Conservation (phyloP, 352 stramenopile genomes). For the Phytophthora pisi region DNA sequence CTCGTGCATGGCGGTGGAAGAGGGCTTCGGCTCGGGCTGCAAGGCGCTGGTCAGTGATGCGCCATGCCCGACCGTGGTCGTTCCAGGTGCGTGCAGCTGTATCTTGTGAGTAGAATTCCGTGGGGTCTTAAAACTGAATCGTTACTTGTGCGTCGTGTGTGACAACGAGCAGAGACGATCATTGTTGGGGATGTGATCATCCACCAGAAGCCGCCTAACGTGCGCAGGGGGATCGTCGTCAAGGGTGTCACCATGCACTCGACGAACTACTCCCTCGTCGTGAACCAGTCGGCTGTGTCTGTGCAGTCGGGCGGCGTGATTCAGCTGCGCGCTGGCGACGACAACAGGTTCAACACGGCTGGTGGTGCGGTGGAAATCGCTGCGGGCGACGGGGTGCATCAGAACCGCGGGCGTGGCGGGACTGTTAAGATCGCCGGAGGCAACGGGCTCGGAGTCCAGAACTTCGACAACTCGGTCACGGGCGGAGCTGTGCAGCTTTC, state of each 20-base stretch:
- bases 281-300: slow-evolving; percentile 46
- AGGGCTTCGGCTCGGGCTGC: slow-evolving; percentile 84
- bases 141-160: slow-evolving; percentile 10
- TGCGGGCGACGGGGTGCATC: slow-evolving; percentile 74
- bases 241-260: slow-evolving; percentile 42
- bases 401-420: slow-evolving; percentile 82
- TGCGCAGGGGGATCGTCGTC: slow-evolving; percentile 45
- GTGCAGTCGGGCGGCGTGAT: slow-evolving; percentile 62
- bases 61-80: slow-evolving; percentile 82
- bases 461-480: slow-evolving; percentile 75
- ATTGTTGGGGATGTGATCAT: slow-evolving; percentile 63
- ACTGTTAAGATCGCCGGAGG: slow-evolving; percentile 74
- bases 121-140: neutral
- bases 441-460: slow-evolving; percentile 63
- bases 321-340: slow-evolving; percentile 61
- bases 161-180: slow-evolving; percentile 50
- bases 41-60: slow-evolving; percentile 81
- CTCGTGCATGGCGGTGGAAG: slow-evolving; percentile 85
- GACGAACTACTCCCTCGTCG: slow-evolving; percentile 42
- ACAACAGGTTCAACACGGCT: slow-evolving; percentile 73
- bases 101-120: neutral
- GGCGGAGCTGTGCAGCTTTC: slow-evolving; percentile 73
- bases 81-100: slow-evolving; percentile 58
- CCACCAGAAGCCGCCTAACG: slow-evolving; percentile 49
- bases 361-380: slow-evolving; percentile 56